Base-by-base conservation (phyloP, 805 yeast species). In the Wickerhamiella azyma region DNA sequence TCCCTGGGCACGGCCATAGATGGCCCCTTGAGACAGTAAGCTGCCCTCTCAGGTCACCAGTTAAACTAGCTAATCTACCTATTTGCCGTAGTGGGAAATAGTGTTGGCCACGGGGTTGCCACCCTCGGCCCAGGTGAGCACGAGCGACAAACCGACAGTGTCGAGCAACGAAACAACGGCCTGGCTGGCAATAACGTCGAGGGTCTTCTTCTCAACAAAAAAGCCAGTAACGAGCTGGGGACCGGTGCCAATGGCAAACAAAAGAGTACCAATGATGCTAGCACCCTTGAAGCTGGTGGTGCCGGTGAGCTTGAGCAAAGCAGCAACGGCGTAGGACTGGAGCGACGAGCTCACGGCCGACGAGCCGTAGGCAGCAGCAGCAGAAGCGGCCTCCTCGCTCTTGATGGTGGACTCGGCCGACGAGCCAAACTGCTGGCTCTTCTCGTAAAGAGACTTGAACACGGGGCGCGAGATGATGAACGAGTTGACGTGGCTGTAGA, bases 261-360 rank as follows among this genome's bases (percentile, higher is more conserved):
- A 55, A 28, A 66, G 54, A 11, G 61, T 49, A 14, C 70, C 70
- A 21, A 66, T 49, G 42, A 62, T 58, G 43, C 63, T 56, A 16
- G 70, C 68, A 11, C 65, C 69, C 58, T 64, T 62, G 55, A 59
- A 57, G 44, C 58, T 55, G 55, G 56, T 48, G 38, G 65, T 59
- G 45, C 66, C 66, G 37, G 69, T 60, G 37, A 64, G 55, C 52
- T 63, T 60, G 40, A 66, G 56, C 38, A 66, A 53, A 10, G 66
- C 67, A 26, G 65, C 56, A 41, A 64, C 59, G n/a, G 66, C 69
- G 52, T 67, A 66, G 9, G 70, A 55, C 59, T 65, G 69, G 26
- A 63, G 53, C 9, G 59, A 63, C n/a, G 69, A 56, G 24, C 63
- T 52, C 24, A 55, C 57, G 36, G 63, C 38, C 16, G 68, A 60